These are phyloP conservation scores for Zygotorulaspora florentina DNA, from an alignment of 805 yeast species.

Conservation along the genomic window DNA sequence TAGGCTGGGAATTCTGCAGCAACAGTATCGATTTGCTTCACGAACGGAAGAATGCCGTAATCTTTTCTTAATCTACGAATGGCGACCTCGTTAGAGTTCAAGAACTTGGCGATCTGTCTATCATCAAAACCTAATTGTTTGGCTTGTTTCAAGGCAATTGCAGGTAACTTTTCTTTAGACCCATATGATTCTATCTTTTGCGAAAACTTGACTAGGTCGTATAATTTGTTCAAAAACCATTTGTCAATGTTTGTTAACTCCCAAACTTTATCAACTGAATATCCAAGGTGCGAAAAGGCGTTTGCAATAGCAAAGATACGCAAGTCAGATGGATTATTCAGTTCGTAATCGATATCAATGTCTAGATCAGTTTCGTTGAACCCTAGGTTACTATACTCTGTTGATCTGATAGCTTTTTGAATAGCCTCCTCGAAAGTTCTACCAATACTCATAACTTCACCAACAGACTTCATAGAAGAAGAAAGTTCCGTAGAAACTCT, in stretches of 20 bases:
- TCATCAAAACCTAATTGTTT: conserved; percentile 97
- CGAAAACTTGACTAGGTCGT: conserved; percentile 69
- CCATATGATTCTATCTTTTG: conserved; percentile 54
- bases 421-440: conserved; percentile 96
- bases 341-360: conserved; percentile 86
- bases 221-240: conserved; percentile 91
- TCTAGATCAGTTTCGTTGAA: conserved; percentile 86
- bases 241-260: conserved; percentile 85
- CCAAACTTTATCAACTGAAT: conserved; percentile 90
- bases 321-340: conserved; percentile 96
- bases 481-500: conserved; percentile 84
- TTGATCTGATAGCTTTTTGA: conserved; percentile 89
- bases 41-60: conserved; percentile 83
- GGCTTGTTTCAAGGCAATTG: conserved; percentile 67
- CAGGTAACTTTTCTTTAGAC: conserved; percentile 54
- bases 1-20: conserved; percentile 98
- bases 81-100: conserved; percentile 87
- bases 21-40: conserved; percentile 95
- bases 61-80: conserved; percentile 85
- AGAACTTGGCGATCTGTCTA: conserved; percentile 87
- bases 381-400: conserved; percentile 94
- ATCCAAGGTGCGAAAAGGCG: conserved; percentile 75
- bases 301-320: conserved; percentile 95
- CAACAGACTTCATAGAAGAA: conserved; percentile 96
- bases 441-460: conserved; percentile 98